phyloP scores from a whole-genome alignment of 1,284 basidiomycete genomes.

The Tylopilus orsonianus region DNA sequence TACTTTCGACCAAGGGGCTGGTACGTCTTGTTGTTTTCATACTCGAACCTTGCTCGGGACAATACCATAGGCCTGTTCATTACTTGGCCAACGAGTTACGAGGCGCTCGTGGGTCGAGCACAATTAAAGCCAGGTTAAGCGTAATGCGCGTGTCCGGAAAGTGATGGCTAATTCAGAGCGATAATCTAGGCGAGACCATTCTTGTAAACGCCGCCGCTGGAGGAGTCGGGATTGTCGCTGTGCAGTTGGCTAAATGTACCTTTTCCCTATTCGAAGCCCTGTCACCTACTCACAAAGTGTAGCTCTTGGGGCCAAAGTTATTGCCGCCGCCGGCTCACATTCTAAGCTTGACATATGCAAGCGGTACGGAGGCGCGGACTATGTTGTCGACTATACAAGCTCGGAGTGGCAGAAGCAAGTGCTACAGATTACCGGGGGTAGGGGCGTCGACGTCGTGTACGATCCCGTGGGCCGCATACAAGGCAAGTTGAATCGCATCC shows the following conservation, averaged over 20 bases:
- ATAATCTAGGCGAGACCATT: slow-evolving; percentile 74
- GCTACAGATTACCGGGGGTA: slow-evolving; percentile 70
- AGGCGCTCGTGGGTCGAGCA: slow-evolving; percentile 84
- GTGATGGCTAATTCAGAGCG: slow-evolving; percentile 12
- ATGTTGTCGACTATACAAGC: slow-evolving; percentile 64
- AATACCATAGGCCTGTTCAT: slow-evolving; percentile 55
- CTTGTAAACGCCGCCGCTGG: slow-evolving; percentile 88
- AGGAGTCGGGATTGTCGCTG: slow-evolving; percentile 89
- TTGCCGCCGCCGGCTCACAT: slow-evolving; percentile 73
- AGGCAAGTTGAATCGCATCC: slow-evolving; percentile 41
- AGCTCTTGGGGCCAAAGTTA: slow-evolving; percentile 78
- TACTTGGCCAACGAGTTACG: slow-evolving; percentile 93
- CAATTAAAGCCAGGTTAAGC: slow-evolving; percentile 65
- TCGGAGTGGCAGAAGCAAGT: slow-evolving; percentile 77
- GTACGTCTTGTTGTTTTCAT: slow-evolving; percentile 33
- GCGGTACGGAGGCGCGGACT: slow-evolving; percentile 70
- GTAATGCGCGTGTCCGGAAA: neutral
- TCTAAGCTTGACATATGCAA: slow-evolving; percentile 69
- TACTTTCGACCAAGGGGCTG: slow-evolving; percentile 66
- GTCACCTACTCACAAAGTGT: slow-evolving; percentile 19
- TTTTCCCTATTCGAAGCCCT: neutral
- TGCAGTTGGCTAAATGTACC: slow-evolving; percentile 84
- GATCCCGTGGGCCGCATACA: slow-evolving; percentile 85
- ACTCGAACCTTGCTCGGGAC: slow-evolving; percentile 32
- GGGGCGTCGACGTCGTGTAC: slow-evolving; percentile 86